Evolutionary conservation across 176 grass and related monocot species (phyloP).

Genomic region (Pontederia crassipes): DNA sequence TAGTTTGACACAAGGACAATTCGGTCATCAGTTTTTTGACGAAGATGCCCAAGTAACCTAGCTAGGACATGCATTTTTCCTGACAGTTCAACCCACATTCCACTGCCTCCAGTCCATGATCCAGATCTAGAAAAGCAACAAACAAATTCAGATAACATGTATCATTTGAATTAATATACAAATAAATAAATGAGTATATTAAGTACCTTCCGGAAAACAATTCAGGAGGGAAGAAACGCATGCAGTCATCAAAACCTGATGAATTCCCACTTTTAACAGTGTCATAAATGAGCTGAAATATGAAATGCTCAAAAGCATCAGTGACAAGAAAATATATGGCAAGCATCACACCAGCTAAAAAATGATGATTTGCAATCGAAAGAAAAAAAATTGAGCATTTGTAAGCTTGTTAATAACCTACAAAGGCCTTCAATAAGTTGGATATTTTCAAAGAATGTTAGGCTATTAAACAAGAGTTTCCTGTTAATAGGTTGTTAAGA

Average conservation of each 20-base stretch:
- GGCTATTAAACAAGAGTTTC: too few relatives aligned
- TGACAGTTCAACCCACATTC: conserved; percentile 94
- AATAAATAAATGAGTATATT: conserved; percentile 11
- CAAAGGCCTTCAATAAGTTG: background rate
- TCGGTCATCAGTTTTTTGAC: conserved; percentile 81
- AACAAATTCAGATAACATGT: conserved; percentile 10
- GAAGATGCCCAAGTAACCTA: conserved; percentile 70
- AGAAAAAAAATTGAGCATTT: too few relatives aligned
- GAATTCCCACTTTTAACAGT: conserved; percentile 69
- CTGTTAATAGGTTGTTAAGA: too few relatives aligned
- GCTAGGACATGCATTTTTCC: conserved; percentile 98
- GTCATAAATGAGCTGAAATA: conserved; percentile 78
- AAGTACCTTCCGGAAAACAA: conserved; percentile 87
- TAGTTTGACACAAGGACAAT: conserved; percentile 99
- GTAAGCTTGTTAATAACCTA: background rate
- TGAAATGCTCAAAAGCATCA: conserved; percentile 14
- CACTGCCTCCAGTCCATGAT: conserved; percentile 84
- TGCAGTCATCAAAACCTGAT: conserved; percentile 68
- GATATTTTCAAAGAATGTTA: too few relatives aligned
- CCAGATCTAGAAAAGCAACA: conserved; percentile 60
- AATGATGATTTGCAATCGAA: background rate
- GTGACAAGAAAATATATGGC: conserved; percentile 11
- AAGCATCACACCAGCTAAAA: background rate
- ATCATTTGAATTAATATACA: background rate
- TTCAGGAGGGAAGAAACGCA: conserved; percentile 75